Evolutionary conservation across 1,139 yeast species (phyloP), one percentile per base, ranked within the genome.

Genomic region (Yamadazyma jaroonii): DNA sequence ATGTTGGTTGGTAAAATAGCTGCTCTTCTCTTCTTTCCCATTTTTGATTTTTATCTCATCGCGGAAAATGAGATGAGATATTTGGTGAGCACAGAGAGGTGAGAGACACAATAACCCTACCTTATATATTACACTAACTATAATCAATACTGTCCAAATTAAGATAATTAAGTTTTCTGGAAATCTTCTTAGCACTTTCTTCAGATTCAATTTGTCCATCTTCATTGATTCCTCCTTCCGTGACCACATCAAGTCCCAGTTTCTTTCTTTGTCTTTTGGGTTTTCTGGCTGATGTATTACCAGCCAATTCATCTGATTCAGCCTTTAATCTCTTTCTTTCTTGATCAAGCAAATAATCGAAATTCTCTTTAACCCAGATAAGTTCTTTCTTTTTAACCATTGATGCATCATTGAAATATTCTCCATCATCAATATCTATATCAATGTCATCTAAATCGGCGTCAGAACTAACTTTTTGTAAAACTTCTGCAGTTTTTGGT

Each of bases 1-100:
- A 92, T 86, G 62, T 92, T 92, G 21, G 90, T 86, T 13, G 97
- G 97, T 56, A 90, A 69, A 39, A 88, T 73, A 36, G 96, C 96
- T 29, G 96, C 94, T 74, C 96, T 84, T 67, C 88, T 83, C 59
- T 81, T 77, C 64, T 84, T 86, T 30, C 77, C 95, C 97, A 89
- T 90, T 36, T 30, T 56, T 23, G 26, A 9, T n/a, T 29, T 11
- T 25, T 32, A 15, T 34, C 36, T 28, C 32, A 28, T 28, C 36
- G 24, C 36, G 14, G 6, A 17, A 17, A 4, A 4, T 17, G 20
- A 17, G 20, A 17, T 17, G 20, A 17, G 20, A 4, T 17, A 17
- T 4, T 6, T 6, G 6, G 6, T 17, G 20, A 17, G 6, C 20
- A 4, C 6, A 17, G n/a, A n/a, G n/a, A n/a, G n/a, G n/a, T n/a